These are phyloP conservation scores for Podosphaera xanthii DNA, from an alignment of 2,329 filamentous ascomycete species.

Conservation along the genomic window DNA sequence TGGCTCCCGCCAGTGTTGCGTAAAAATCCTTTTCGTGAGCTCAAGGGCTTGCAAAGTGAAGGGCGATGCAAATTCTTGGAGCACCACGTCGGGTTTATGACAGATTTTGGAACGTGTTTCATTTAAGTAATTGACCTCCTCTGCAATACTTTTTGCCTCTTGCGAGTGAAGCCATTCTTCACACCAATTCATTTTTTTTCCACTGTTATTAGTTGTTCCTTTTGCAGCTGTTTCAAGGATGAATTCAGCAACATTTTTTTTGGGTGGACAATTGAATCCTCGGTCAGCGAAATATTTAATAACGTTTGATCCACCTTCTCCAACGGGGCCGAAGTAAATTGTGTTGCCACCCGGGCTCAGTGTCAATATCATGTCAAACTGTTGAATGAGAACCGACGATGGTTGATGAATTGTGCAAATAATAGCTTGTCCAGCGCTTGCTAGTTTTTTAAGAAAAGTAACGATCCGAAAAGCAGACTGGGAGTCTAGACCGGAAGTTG, in stretches of 20 bases:
- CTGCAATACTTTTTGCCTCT: constrained; percentile 31
- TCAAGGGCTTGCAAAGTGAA: constrained; percentile 55
- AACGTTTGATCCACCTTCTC: constrained; percentile 34
- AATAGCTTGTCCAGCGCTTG: constrained; percentile 41
- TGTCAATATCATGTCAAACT: constrained; percentile 43
- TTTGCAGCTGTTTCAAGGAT: constrained; percentile 37
- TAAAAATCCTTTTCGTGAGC: constrained; percentile 49
- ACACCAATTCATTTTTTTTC: constrained; percentile 36
- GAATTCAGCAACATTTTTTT: constrained; percentile 33
- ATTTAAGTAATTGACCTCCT: constrained; percentile 32
- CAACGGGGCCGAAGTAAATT: constrained; percentile 46
- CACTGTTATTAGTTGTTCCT: constrained; percentile 35
- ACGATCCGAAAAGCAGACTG: constrained; percentile 37
- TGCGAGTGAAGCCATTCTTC: constrained; percentile 36
- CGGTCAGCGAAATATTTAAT: constrained; percentile 23
- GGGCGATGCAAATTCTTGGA: constrained; percentile 59
- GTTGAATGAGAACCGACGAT: constrained; percentile 44
- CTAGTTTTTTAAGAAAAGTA: constrained; percentile 33
- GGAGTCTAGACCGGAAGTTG: constrained; percentile 33
- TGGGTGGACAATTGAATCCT: constrained; percentile 27
- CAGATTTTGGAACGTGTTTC: constrained; percentile 24
- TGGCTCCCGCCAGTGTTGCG: constrained; percentile 64
- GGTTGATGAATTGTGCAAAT: constrained; percentile 51
- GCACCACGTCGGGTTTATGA: constrained; percentile 12
- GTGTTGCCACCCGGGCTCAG: constrained; percentile 39